phyloP scores from a whole-genome alignment of 1,139 yeast genomes.

The Saccharomycopsis hybrid region DNA sequence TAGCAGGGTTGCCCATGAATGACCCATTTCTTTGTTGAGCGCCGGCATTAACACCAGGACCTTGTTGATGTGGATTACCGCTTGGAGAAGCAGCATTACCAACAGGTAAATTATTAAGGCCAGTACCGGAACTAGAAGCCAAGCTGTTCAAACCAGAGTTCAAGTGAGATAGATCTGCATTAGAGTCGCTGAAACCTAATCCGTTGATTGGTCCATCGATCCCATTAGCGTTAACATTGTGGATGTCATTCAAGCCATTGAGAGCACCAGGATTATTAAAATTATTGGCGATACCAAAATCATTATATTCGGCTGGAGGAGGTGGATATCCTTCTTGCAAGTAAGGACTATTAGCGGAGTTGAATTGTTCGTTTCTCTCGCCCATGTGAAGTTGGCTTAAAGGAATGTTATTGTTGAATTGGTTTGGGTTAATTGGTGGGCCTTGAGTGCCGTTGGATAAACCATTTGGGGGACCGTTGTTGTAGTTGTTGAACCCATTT shows the following conservation, averaged over 20 bases:
- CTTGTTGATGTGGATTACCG: slow-evolving; percentile 26
- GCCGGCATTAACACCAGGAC: neutral
- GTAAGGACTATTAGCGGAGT: slow-evolving; percentile 1
- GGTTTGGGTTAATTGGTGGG: slow-evolving; percentile 5
- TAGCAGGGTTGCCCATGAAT: neutral
- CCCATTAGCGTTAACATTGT: neutral
- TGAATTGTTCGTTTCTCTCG: slow-evolving; percentile 20
- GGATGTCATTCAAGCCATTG: neutral
- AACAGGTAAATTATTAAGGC: slow-evolving; percentile 21
- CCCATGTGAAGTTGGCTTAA: slow-evolving; percentile 13
- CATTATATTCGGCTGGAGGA: slow-evolving; percentile 7
- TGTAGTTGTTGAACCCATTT: slow-evolving; percentile 2
- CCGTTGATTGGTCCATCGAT: neutral
- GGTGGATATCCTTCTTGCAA: slow-evolving; percentile 10
- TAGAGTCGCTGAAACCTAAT: neutral
- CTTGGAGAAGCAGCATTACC: slow-evolving; percentile 22
- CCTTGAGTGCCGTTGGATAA: slow-evolving; percentile 6
- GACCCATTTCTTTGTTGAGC: neutral
- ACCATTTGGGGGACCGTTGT: neutral
- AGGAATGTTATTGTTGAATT: slow-evolving; percentile 1
- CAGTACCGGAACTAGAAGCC: slow-evolving; percentile 23
- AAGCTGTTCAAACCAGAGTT: slow-evolving; percentile 8
- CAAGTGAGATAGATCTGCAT: slow-evolving; percentile 1
- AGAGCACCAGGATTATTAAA: slow-evolving; percentile 1
- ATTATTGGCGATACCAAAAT: slow-evolving; percentile 4